Conservation (phyloP, 495 filamentous ascomycete species). For the Hypoxylon lienhwacheense region DNA sequence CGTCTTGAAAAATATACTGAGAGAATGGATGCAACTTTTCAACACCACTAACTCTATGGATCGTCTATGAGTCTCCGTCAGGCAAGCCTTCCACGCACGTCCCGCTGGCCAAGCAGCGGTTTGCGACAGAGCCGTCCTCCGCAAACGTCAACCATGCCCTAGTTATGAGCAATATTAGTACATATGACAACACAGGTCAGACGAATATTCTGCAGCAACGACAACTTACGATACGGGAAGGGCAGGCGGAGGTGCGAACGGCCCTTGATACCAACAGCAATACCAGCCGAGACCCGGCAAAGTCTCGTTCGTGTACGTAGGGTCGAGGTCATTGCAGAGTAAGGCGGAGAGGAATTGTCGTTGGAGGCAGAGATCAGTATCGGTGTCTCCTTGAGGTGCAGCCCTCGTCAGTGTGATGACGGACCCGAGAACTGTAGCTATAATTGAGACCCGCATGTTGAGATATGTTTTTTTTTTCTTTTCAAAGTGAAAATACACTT, state of each 20-base stretch:
- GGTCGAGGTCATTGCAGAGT: conserved; percentile 16
- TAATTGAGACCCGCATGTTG: conserved; percentile 22
- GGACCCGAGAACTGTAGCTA: conserved; percentile 14
- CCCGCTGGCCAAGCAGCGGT: conserved; percentile 21
- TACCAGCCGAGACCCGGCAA: conserved; percentile 24
- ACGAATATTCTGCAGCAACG: background rate
- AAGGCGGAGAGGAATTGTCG: conserved; percentile 12
- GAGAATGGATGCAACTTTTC: too few species aligned
- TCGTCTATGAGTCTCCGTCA: too few species aligned
- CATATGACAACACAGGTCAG: conserved; percentile 1
- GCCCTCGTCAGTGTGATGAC: conserved; percentile 12
- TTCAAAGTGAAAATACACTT: too few species aligned
- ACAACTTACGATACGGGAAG: conserved; percentile 21
- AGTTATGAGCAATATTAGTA: too few species aligned
- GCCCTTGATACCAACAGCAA: conserved; percentile 32
- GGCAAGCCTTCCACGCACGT: conserved; percentile 12
- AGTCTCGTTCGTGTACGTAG: conserved; percentile 27
- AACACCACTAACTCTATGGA: too few species aligned
- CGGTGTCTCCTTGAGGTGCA: conserved; percentile 13
- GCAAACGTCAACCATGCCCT: conserved; percentile 31
- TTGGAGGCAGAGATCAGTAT: conserved; percentile 27
- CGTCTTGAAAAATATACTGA: background rate
- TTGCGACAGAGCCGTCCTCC: conserved; percentile 27
- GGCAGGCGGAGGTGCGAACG: conserved; percentile 23
- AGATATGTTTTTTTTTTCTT: conserved; percentile 1